Evolutionary conservation across 352 stramenopile genomes (phyloP), one percentile per base, ranked within the genome.

Genomic region (Aphanomyces invadans): DNA sequence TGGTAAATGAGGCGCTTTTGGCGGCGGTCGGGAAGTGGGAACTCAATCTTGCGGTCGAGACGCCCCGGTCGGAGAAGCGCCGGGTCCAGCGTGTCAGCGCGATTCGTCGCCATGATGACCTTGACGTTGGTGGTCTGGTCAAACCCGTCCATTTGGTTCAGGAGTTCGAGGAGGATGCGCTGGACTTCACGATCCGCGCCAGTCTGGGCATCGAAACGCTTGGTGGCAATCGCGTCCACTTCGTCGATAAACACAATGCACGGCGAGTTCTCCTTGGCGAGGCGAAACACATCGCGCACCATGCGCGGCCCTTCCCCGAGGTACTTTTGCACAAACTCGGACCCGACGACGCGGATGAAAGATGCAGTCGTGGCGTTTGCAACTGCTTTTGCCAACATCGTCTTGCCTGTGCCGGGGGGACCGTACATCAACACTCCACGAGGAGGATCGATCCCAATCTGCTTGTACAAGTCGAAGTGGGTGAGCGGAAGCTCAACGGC

Each of bases 81-180:
- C 33, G 97, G 97, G 80, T 99, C 97, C 52, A 99, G 76, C 39
- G 97, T 99, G 74, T 99, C 97, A 15, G 96, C 94, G 9, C 97
- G 88, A 81, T 99, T 99, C 0, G 97, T 99, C 2, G 97, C 97
- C 97, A 99, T 99, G 72, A 99, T 99, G 33, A 99, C 96, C 84
- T 99, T 99, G 73, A 99, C 97, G 80, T 99, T 99, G 32, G 96
- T 99, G 45, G 90, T 95, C 78, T 99, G 96, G 80, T 99, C 97
- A 69, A 99, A 99, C 28, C 97, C 97, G 81, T 99, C 97, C 97
- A 99, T 99, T 76, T 99, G 97, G 83, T 99, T 99, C 11, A 99
- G 80, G 46, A 99, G 79, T 76, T 99, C 97, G n/a, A 99, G 85
- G 65, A 99, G 75, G 70, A 99, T 99, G 66, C 97, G 95, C 79